Conservation (phyloP, 106 monocot species). For the Phalaenopsis equestris region DNA sequence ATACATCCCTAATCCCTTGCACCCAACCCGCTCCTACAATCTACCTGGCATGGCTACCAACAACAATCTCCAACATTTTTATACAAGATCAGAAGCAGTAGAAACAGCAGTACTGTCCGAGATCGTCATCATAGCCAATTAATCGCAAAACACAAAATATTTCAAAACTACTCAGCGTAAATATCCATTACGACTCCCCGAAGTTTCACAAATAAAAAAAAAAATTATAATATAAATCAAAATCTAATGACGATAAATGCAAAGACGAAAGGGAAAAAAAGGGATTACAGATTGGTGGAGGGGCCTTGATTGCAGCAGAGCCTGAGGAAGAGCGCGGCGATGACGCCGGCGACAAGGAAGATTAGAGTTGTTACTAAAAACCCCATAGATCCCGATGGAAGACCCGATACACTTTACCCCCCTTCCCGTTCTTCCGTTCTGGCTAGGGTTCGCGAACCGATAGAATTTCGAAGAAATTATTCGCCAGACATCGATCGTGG, state of each 20-base stretch:
- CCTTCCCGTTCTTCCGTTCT: not conserved
- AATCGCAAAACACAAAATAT: not conserved
- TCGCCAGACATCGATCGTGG: too few species aligned
- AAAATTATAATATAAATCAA: not conserved
- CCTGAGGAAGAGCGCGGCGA: slow-evolving; percentile 51
- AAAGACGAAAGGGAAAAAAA: not conserved
- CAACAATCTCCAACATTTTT: not conserved
- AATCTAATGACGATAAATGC: not conserved
- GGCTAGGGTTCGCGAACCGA: not conserved
- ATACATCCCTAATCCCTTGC: not conserved
- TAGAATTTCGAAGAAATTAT: not conserved
- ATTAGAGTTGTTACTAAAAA: slow-evolving; percentile 76
- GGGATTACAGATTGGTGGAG: slow-evolving; percentile 83
- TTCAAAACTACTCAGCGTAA: not conserved
- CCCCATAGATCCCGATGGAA: slow-evolving; percentile 35
- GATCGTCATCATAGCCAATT: not conserved
- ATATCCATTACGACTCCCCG: not conserved
- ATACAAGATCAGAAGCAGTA: not conserved
- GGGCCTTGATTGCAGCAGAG: slow-evolving; percentile 91
- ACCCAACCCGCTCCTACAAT: not conserved
- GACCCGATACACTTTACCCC: too few species aligned
- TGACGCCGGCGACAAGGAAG: slow-evolving; percentile 62
- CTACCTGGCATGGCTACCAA: not conserved
- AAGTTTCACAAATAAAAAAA: not conserved
- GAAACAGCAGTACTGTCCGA: not conserved